Base-by-base conservation (phyloP, 495 filamentous ascomycete genomes). In the Aspergillus affinis region DNA sequence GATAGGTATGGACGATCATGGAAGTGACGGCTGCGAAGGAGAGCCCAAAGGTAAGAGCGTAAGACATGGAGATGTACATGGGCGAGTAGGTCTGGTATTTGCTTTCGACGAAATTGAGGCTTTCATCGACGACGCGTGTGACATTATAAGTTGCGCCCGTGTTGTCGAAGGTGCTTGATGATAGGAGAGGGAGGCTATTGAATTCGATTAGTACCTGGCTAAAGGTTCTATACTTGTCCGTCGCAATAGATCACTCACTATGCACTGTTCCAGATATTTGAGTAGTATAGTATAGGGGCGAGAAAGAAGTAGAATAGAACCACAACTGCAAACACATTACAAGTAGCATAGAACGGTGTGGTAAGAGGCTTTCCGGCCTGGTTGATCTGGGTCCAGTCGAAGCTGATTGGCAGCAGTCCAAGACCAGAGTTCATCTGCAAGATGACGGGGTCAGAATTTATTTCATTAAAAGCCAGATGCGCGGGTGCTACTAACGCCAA, bases 361-460 rank as follows among this genome's bases (percentile, higher is more conserved):
- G 83, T 61, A 21, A 88, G 54, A 2, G 82, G 84, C 20, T 83
- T 58, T 1, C 85, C 85, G 0, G 66, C 66, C 29, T 69, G 29
- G 81, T 83, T 27, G 66, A 70, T 57, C 76, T 82, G 7, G 77
- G 85, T 81, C 67, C 67, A 70, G 74, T 93, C 90, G 61, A 93
- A 90, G 0, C 89, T 93, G 60, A 93, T 65, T 12, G 90, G 90
- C 59, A 92, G 88, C 17, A 93, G 68, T 0, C 90, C 90, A 41
- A 93, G 72, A 27, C 90, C 90, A 6, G 90, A 91, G 29, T 84
- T 76, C 30, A 91, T 86, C 51, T 91, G 23, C 23, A 26, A 26
- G 23, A n/a, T n/a, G n/a, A n/a, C n/a, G 23, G 4, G 4, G 4
- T 26, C 23, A 26, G 23, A 2, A 26, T 26, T 26, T 4, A 2